Percentiles rank a stretch among this genome's conserved stretches.
These are phyloP conservation scores for Astrocystis sublimbata DNA, from an alignment of 495 filamentous ascomycete species.

Conservation along the genomic window DNA sequence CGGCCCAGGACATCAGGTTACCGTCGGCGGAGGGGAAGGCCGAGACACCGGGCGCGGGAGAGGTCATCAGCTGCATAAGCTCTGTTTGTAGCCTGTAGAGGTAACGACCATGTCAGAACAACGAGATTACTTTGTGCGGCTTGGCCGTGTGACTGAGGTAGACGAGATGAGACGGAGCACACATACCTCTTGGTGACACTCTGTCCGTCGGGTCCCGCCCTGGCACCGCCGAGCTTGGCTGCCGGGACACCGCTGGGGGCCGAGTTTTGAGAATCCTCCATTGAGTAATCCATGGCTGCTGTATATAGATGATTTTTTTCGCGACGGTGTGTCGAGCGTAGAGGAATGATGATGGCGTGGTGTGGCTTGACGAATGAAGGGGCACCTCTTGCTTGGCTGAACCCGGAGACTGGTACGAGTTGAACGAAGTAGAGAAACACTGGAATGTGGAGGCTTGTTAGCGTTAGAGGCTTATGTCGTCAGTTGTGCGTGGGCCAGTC, in stretches of 20 bases:
- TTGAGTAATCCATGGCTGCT: conserved; percentile 60
- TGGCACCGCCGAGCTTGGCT: conserved; percentile 59
- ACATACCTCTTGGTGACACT: conserved; percentile 76
- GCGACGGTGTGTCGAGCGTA: not conserved
- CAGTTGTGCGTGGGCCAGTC: not conserved
- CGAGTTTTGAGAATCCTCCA: conserved; percentile 74
- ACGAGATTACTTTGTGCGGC: too few relatives aligned
- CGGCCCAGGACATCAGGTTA: conserved; percentile 88
- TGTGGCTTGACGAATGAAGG: not conserved
- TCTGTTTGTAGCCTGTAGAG: conserved; percentile 82
- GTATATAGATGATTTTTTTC: not conserved
- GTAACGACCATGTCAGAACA: conserved; percentile 1
- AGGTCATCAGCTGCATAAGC: conserved; percentile 97
- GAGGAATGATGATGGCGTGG: not conserved
- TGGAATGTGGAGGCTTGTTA: conserved; percentile 30
- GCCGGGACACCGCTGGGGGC: conserved; percentile 58
- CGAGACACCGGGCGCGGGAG: conserved; percentile 87
- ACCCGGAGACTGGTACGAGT: conserved; percentile 4
- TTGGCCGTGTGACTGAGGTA: not conserved
- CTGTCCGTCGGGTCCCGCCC: conserved; percentile 62
- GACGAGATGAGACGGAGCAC: not conserved
- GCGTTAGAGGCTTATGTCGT: conserved; percentile 21
- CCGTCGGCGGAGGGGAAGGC: conserved; percentile 90
- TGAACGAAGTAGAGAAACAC: conserved; percentile 22
- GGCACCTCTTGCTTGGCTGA: not conserved